Base-by-base conservation (phyloP, 192 early-diverging fungal genomes). In the Entomortierella beljakovae region DNA sequence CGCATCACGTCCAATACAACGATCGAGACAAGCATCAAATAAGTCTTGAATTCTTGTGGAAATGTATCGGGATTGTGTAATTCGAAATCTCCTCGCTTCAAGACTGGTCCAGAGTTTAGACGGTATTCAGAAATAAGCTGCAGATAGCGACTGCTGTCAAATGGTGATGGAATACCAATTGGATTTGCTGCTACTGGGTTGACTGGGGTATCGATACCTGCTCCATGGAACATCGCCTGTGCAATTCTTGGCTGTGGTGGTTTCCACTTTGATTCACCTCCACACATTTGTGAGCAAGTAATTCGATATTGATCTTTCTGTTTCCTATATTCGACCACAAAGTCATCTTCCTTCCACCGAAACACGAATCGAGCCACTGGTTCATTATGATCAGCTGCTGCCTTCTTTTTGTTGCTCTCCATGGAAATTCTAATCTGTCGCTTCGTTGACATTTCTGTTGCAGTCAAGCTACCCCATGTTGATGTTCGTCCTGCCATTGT, bases 321-420 rank as follows among this genome's bases (percentile, higher is more conserved):
- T 22, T 79, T 79, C 11, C 74, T 38, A 56, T 79, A 79, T 49
- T 79, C 74, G 10, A 51, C 22, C 37, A 79, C 74, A 57, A 69
- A 79, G 50, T 79, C 74, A 9, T 79, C 56, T 2, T 69, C 61
- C 32, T 79, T 79, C 74, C 74, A 79, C 23, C 74, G 74, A 59
- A 79, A 79, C 15, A 79, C 61, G 50, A 79, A 79, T 42, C 74
- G 59, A 4, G 74, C 54, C 18, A 64, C n/a, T 15, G 74, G 74
- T 23, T 79, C 74, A 7, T 15, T 64, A 11, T 66, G n/a, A 4
- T 69, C 56, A 5, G 50, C 53, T 28, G 20, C 26, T 3, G 61
- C 55, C 25, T 64, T 69, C 43, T 79, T 79, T 61, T 69, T 79
- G 66, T 68, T 77, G n/a, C 18, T 26, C 61, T 79, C 74, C 55